Evolutionary conservation across 768 basidiomycete genomes (phyloP).

Genomic region (Tulasnella sp.): DNA sequence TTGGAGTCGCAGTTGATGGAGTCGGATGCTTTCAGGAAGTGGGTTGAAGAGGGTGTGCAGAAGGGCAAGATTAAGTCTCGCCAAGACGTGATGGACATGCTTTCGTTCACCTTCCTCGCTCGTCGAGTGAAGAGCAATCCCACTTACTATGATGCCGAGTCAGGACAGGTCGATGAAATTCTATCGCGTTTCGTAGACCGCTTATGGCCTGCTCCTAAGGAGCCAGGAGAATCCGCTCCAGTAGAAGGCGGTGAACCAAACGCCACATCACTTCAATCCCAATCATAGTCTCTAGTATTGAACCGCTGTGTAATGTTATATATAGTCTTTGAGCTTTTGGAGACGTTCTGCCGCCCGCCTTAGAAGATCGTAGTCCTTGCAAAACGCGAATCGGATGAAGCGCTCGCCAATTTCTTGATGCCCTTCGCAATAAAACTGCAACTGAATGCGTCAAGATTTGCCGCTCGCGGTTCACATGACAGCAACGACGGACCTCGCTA

Average conservation of each 20-base stretch:
- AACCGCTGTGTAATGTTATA: conserved; percentile 26
- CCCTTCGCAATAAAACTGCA: conserved; percentile 84
- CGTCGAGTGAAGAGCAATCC: conserved; percentile 70
- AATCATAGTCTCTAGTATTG: neutral
- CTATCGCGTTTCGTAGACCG: conserved; percentile 65
- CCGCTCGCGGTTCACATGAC: neutral
- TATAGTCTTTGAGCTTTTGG: conserved; percentile 60
- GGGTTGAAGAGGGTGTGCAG: conserved; percentile 24
- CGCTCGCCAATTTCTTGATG: conserved; percentile 80
- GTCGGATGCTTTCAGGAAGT: conserved; percentile 26
- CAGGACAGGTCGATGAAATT: conserved; percentile 42
- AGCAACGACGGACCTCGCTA: conserved; percentile 58
- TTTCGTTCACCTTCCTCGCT: conserved; percentile 77
- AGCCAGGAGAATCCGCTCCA: neutral
- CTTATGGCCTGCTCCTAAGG: conserved; percentile 26
- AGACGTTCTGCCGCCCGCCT: conserved; percentile 75
- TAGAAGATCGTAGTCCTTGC: conserved; percentile 87
- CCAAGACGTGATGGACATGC: conserved; percentile 63
- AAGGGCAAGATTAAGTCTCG: conserved; percentile 40
- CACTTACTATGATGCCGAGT: conserved; percentile 63
- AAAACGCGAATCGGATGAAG: conserved; percentile 86
- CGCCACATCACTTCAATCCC: neutral
- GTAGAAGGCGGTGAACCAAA: neutral
- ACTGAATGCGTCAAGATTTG: neutral
- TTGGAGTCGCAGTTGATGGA: conserved; percentile 72